phyloP scores from a whole-genome alignment of 164 flowering plant species.

The Sedum album region DNA sequence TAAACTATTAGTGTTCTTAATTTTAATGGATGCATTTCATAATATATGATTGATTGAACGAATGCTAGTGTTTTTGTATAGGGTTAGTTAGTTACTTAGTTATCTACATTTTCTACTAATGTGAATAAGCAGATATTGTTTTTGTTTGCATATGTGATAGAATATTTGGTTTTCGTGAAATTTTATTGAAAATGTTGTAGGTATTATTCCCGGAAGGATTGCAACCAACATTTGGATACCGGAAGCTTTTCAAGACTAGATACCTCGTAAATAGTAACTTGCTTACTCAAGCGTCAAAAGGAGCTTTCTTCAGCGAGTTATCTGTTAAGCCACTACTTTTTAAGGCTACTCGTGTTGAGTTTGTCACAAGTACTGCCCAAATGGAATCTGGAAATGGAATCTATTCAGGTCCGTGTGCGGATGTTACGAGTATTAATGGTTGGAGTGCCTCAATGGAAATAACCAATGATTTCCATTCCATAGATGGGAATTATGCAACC shows the following conservation, averaged over 20 bases:
- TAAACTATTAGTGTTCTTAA: not conserved
- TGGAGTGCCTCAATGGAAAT: conserved; percentile 20
- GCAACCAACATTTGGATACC: conserved; percentile 19
- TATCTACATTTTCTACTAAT: not conserved
- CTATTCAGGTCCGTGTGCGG: conserved; percentile 13
- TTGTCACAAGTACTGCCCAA: conserved; percentile 20
- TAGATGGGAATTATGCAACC: conserved; percentile 19
- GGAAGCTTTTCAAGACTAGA: conserved; percentile 27
- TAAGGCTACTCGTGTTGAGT: conserved; percentile 19
- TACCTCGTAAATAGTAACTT: conserved; percentile 23
- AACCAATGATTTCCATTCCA: conserved; percentile 10
- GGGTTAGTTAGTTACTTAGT: too few species aligned
- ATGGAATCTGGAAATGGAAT: conserved; percentile 17
- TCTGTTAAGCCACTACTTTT: conserved; percentile 33
- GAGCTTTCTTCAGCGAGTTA: conserved; percentile 21
- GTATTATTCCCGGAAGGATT: conserved; percentile 28
- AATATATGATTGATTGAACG: not conserved
- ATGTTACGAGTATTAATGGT: conserved; percentile 18
- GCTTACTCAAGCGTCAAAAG: conserved; percentile 21
- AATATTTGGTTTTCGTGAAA: not conserved
- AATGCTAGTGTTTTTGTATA: not conserved
- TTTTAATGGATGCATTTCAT: not conserved
- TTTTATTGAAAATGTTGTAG: conserved; percentile 31
- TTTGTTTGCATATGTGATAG: not conserved
- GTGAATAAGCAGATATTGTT: not conserved